Evolutionary conservation across 1,284 basidiomycete species (phyloP).

Genomic region (Irpex sp.): DNA sequence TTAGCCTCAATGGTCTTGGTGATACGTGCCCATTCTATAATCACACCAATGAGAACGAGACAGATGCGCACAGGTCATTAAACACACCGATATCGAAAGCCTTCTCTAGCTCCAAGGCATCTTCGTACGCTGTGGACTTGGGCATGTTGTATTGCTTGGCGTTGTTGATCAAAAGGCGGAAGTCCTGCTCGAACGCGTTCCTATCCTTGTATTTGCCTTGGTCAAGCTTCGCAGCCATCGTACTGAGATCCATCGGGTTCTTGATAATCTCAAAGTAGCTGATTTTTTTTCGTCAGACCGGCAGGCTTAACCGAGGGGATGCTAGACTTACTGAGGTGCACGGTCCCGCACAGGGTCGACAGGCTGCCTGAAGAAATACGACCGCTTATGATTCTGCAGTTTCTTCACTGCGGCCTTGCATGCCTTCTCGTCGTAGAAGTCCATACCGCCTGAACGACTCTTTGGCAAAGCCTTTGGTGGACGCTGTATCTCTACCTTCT

Average conservation of each 20-base stretch:
- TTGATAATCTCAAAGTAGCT: constrained; percentile 92
- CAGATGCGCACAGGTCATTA: constrained; percentile 3
- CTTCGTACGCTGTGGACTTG: constrained; percentile 73
- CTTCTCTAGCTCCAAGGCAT: constrained; percentile 74
- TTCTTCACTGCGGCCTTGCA: constrained; percentile 84
- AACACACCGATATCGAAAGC: constrained; percentile 83
- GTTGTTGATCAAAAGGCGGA: constrained; percentile 86
- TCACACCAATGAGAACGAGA: constrained; percentile 9
- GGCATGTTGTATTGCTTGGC: constrained; percentile 84
- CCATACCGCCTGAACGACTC: constrained; percentile 82
- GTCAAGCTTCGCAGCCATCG: constrained; percentile 86
- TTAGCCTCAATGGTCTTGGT: constrained; percentile 68
- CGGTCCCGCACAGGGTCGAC: constrained; percentile 88
- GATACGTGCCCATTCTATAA: constrained; percentile 70
- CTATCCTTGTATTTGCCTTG: constrained; percentile 86
- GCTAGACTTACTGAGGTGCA: constrained; percentile 68
- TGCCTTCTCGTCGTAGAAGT: constrained; percentile 74
- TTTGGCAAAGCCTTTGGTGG: constrained; percentile 51
- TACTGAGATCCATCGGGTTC: constrained; percentile 93
- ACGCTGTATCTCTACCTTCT: constrained; percentile 28
- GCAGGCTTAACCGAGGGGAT: background rate
- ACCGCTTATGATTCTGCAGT: constrained; percentile 69
- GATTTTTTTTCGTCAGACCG: no score
- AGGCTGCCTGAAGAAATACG: constrained; percentile 76
- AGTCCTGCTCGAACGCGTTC: constrained; percentile 83